phyloP scores from a whole-genome alignment of 371 early-diverging fungal genomes.

The Mucor irregularis region DNA sequence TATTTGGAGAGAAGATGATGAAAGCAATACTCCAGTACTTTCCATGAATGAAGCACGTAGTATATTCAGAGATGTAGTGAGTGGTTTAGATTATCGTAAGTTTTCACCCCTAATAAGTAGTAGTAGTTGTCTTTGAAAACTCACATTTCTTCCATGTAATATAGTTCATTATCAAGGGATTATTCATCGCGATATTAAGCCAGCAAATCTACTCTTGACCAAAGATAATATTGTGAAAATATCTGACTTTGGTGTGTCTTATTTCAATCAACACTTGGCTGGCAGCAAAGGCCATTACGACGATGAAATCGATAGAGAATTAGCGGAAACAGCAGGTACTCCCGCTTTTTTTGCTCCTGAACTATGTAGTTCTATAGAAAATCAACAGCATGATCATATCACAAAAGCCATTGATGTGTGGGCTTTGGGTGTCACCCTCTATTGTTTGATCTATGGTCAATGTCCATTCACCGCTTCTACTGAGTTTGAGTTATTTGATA shows the following conservation, averaged over 20 bases:
- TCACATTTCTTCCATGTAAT: not conserved
- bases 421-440: slow-evolving; percentile 98
- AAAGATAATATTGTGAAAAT: slow-evolving; percentile 80
- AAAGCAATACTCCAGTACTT: slow-evolving; percentile 56
- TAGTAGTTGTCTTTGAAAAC: not conserved
- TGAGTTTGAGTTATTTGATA: slow-evolving; percentile 90
- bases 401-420: slow-evolving; percentile 95
- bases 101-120: not conserved
- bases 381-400: slow-evolving; percentile 36
- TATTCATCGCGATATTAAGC: slow-evolving; percentile 83
- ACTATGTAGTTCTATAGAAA: slow-evolving; percentile 70
- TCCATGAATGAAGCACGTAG: slow-evolving; percentile 58
- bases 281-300: slow-evolving; percentile 19
- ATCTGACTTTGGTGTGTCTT: slow-evolving; percentile 93
- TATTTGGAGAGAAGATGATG: slow-evolving; percentile 72
- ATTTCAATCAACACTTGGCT: slow-evolving; percentile 52
- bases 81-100: slow-evolving; percentile 86
- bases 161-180: slow-evolving; percentile 73
- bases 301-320: slow-evolving; percentile 64
- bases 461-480: slow-evolving; percentile 95
- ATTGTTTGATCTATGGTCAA: slow-evolving; percentile 91
- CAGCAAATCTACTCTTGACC: slow-evolving; percentile 82
- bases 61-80: slow-evolving; percentile 85
- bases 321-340: slow-evolving; percentile 92
- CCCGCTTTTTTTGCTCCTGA: slow-evolving; percentile 98